Evolutionary conservation across 2,329 filamentous ascomycete species (phyloP).

Genomic region (Plectosphaerella cucumerina): DNA sequence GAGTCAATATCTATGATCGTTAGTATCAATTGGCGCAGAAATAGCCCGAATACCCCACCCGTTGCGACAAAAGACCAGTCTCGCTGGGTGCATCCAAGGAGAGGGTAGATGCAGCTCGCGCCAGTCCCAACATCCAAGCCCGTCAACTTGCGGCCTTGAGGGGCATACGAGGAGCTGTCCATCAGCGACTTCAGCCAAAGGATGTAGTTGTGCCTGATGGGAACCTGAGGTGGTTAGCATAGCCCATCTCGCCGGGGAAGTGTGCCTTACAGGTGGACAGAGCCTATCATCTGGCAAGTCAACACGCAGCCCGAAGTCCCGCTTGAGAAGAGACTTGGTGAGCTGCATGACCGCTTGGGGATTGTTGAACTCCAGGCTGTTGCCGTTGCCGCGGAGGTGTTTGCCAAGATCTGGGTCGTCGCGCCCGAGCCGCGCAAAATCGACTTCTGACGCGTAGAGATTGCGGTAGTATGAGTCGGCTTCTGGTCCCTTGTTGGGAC

Average conservation of each 20-base stretch:
- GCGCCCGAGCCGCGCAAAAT: constrained; percentile 38
- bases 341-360: constrained; percentile 73
- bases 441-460: constrained; percentile 34
- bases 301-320: constrained; percentile 70
- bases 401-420: constrained; percentile 35
- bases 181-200: constrained; percentile 81
- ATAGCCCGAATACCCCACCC: constrained; percentile 19
- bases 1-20: constrained; percentile 63
- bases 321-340: constrained; percentile 71
- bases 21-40: neutral
- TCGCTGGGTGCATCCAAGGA: constrained; percentile 69
- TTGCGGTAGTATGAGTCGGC: constrained; percentile 18
- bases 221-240: constrained; percentile 36
- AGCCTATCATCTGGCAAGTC: constrained; percentile 73
- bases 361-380: constrained; percentile 75
- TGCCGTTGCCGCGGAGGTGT: constrained; percentile 28
- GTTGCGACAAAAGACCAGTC: constrained; percentile 73
- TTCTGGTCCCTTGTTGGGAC: constrained; percentile 1
- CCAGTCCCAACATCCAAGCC: constrained; percentile 89
- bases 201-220: constrained; percentile 80
- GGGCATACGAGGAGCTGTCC: constrained; percentile 61
- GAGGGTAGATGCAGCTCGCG: constrained; percentile 85
- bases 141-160: constrained; percentile 43
- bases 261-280: constrained; percentile 69
- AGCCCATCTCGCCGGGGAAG: neutral